A percentile compares a stretch with the other conserved stretches of the same genome.
These are phyloP conservation scores for Actinomortierella ambigua DNA, from an alignment of 371 early-diverging fungal genomes.

Conservation along the genomic window DNA sequence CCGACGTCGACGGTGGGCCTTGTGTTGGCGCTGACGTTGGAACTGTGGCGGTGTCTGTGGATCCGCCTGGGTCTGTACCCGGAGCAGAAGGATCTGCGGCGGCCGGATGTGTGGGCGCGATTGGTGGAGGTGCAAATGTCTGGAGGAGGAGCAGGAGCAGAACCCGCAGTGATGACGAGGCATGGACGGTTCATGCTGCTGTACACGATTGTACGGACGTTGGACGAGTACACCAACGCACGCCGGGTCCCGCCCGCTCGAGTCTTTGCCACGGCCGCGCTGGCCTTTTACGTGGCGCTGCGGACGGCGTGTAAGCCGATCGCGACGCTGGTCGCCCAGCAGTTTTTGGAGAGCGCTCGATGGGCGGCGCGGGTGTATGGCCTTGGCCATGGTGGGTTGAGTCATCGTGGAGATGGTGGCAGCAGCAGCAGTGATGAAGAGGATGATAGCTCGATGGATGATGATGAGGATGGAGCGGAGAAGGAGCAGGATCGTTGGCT, in stretches of 20 bases:
- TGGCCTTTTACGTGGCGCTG: constrained; percentile 39
- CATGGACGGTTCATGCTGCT: constrained; percentile 45
- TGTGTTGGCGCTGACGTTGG: constrained; percentile 28
- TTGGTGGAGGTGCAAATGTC: constrained; percentile 42
- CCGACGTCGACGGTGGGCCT: constrained; percentile 35
- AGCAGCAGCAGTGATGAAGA: too few relatives aligned
- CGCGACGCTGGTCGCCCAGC: constrained; percentile 42
- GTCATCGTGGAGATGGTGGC: too few relatives aligned
- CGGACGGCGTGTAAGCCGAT: constrained; percentile 34
- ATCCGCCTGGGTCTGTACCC: constrained; percentile 44
- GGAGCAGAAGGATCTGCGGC: constrained; percentile 39
- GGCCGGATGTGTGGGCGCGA: constrained; percentile 46
- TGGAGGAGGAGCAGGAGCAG: constrained; percentile 42
- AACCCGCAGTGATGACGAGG: too few relatives aligned
- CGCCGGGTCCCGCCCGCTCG: constrained; percentile 44
- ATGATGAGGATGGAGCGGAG: too few relatives aligned
- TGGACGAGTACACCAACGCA: constrained; percentile 45
- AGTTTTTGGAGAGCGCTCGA: constrained; percentile 45
- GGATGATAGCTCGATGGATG: too few relatives aligned
- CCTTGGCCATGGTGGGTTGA: constrained; percentile 6
- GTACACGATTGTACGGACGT: constrained; percentile 39
- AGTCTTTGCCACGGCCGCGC: constrained; percentile 41
- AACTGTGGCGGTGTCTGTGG: constrained; percentile 44
- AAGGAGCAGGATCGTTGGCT: constrained; percentile 27
- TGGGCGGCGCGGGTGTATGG: constrained; percentile 41